phyloP scores from a whole-genome alignment of 805 yeast genomes.

The Candida gorgasii region DNA sequence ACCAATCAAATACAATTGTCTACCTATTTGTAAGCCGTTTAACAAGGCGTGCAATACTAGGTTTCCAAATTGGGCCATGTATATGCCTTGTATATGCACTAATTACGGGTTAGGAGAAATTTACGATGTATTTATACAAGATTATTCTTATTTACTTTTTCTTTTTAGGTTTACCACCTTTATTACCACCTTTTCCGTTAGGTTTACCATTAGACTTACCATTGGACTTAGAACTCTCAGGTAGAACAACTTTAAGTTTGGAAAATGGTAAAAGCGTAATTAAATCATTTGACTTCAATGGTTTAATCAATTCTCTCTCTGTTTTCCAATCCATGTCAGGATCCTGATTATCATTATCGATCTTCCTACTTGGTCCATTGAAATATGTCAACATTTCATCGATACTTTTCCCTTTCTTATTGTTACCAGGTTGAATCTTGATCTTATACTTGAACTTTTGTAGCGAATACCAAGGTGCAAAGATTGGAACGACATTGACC shows the following conservation, averaged over 20 bases:
- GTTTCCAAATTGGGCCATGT: too few relatives aligned
- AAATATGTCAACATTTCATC: constrained; percentile 66
- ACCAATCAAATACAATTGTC: too few relatives aligned
- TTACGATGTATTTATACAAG: too few relatives aligned
- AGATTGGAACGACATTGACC: constrained; percentile 72
- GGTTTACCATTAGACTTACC: neutral
- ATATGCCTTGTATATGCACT: too few relatives aligned
- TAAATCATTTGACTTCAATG: constrained; percentile 64
- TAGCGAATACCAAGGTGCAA: constrained; percentile 90
- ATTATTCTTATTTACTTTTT: too few relatives aligned
- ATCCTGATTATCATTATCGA: constrained; percentile 46
- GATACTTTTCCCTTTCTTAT: constrained; percentile 86
- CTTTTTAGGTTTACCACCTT: constrained; percentile 13
- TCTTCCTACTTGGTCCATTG: constrained; percentile 36
- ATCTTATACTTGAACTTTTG: constrained; percentile 75
- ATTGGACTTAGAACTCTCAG: constrained; percentile 23
- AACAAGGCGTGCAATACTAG: too few relatives aligned
- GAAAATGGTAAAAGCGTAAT: constrained; percentile 68
- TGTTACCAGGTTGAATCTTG: constrained; percentile 75
- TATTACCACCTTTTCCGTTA: neutral
- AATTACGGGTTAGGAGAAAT: too few relatives aligned
- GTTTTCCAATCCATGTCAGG: constrained; percentile 68
- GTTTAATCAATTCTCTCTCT: constrained; percentile 58
- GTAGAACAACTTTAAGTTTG: constrained; percentile 64
- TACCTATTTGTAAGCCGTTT: too few relatives aligned